phyloP scores from a whole-genome alignment of 2,329 filamentous ascomycete species.

The Colletotrichum truncatum region DNA sequence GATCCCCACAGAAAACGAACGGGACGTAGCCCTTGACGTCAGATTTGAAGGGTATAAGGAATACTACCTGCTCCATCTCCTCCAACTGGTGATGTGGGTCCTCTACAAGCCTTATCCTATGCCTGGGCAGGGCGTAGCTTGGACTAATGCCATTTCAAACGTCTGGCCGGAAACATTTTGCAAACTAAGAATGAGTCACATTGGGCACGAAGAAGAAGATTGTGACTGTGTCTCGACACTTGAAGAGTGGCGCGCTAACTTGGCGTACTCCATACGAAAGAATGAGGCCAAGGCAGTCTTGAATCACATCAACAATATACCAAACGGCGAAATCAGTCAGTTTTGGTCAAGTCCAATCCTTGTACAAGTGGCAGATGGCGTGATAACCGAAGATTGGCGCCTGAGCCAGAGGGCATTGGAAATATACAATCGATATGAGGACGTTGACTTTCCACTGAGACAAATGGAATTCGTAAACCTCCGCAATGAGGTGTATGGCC shows the following conservation, averaged over 20 bases:
- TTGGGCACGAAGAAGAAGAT: not conserved
- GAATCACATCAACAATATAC: not conserved
- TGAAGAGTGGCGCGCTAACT: slow-evolving; percentile 22
- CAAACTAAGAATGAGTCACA: not conserved
- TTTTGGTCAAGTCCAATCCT: too few species aligned
- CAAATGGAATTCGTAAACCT: slow-evolving; percentile 15
- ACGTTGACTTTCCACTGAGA: not conserved
- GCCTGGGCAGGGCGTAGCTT: not conserved
- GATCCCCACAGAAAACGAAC: not conserved
- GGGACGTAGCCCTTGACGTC: not conserved
- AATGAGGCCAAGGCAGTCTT: slow-evolving; percentile 12
- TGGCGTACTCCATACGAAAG: slow-evolving; percentile 8
- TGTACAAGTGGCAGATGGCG: too few species aligned
- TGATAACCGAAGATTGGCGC: too few species aligned
- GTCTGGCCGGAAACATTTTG: slow-evolving; percentile 24
- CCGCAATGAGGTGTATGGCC: not conserved
- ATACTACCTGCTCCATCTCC: slow-evolving; percentile 5
- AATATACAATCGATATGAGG: not conserved
- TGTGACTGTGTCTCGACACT: slow-evolving; percentile 9
- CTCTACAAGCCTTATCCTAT: not conserved
- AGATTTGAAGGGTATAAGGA: slow-evolving; percentile 1
- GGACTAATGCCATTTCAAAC: not conserved
- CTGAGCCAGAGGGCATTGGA: not conserved
- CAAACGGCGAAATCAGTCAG: too few species aligned
- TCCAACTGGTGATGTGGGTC: not conserved